Percentiles rank a stretch among this genome's conserved stretches.
Evolutionary conservation across 108 stramenopile genomes (phyloP).

Genomic region (Stephanodiscus minutulus): DNA sequence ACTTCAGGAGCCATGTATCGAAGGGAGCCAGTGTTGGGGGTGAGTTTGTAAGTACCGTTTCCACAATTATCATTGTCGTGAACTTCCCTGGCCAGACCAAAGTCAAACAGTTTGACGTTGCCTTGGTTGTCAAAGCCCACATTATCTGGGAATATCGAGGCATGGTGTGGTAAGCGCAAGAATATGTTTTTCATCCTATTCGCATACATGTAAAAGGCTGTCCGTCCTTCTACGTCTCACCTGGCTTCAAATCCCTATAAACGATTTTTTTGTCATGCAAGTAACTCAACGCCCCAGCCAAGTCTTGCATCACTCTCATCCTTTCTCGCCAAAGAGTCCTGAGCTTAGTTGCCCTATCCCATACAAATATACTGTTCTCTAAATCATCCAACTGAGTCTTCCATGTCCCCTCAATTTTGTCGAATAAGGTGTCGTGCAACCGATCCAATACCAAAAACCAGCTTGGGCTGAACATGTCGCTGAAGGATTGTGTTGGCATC

Average conservation of each 20-base stretch:
- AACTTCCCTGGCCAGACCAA: constrained; percentile 41
- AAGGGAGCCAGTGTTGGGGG: constrained; percentile 79
- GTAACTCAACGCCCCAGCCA: constrained; percentile 37
- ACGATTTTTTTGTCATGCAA: constrained; percentile 33
- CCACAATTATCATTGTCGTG: constrained; percentile 16
- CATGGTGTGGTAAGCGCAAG: too few relatives aligned
- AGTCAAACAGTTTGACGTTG: constrained; percentile 38
- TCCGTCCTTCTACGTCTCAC: too few relatives aligned
- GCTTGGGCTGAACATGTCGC: constrained; percentile 49
- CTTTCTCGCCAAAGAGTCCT: constrained; percentile 34
- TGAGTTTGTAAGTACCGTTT: constrained; percentile 70
- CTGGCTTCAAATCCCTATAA: constrained; percentile 45
- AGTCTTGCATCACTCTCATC: constrained; percentile 34
- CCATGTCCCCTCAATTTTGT: constrained; percentile 36
- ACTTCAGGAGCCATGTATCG: constrained; percentile 55
- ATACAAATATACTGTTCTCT: constrained; percentile 26
- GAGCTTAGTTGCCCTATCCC: constrained; percentile 27
- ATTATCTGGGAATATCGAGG: too few relatives aligned
- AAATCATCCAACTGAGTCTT: constrained; percentile 17
- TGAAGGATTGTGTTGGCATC: too few relatives aligned
- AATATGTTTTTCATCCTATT: too few relatives aligned
- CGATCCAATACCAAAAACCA: constrained; percentile 54
- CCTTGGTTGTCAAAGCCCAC: constrained; percentile 28
- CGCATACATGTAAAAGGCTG: too few relatives aligned
- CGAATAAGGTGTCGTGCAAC: constrained; percentile 36